Percentiles rank a stretch among this genome's conserved stretches.
These are phyloP conservation scores for Anthracocystis panici-leucophaei DNA, from an alignment of 1,284 basidiomycete species.

Conservation along the genomic window DNA sequence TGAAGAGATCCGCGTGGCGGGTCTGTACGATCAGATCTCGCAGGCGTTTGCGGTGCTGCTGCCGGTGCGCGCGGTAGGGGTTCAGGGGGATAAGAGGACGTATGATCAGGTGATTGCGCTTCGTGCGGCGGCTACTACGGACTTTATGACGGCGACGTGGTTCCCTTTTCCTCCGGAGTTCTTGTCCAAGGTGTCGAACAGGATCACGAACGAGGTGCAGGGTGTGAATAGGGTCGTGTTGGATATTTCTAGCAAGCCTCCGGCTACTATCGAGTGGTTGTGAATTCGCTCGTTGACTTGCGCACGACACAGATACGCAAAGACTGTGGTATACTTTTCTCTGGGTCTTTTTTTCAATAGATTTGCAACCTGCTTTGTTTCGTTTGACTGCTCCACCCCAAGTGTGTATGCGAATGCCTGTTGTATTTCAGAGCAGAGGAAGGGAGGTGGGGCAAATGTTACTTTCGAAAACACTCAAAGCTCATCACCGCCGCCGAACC, in stretches of 20 bases:
- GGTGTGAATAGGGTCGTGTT: constrained; percentile 76
- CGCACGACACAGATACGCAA: too few relatives aligned
- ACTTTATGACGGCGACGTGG: constrained; percentile 70
- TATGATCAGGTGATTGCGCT: constrained; percentile 85
- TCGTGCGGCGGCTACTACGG: constrained; percentile 66
- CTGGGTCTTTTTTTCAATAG: background rate
- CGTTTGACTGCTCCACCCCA: too few relatives aligned
- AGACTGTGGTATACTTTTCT: background rate
- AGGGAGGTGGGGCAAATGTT: background rate
- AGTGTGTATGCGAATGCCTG: too few relatives aligned
- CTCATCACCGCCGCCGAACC: constrained; percentile 39
- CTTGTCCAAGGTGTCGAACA: constrained; percentile 88
- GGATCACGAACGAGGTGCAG: constrained; percentile 96
- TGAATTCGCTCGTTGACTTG: constrained; percentile 16
- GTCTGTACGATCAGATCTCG: constrained; percentile 91
- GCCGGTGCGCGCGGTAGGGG: constrained; percentile 96
- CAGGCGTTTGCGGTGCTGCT: constrained; percentile 97
- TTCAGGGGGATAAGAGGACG: constrained; percentile 96
- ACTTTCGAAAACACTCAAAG: constrained; percentile 32
- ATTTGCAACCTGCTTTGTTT: constrained; percentile 8
- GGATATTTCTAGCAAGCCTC: constrained; percentile 97
- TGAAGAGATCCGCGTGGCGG: constrained; percentile 93
- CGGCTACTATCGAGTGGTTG: constrained; percentile 76
- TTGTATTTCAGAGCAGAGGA: too few relatives aligned
- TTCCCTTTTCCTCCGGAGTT: constrained; percentile 92